These are phyloP conservation scores for Chaetomium sp. DNA, from an alignment of 2,329 filamentous ascomycete genomes.

Conservation along the genomic window DNA sequence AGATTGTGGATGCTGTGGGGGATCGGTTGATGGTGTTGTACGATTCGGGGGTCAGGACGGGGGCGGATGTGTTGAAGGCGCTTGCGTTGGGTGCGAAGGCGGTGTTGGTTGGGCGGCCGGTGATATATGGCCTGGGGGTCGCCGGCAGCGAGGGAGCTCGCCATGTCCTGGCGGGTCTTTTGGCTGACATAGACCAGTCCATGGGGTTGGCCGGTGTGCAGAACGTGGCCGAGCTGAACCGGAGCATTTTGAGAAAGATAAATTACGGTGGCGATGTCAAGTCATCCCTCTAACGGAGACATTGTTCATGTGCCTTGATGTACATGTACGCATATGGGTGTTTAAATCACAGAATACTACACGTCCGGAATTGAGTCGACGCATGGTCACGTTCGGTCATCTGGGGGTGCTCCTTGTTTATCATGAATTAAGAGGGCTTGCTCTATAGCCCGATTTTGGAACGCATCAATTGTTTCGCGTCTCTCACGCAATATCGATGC, in stretches of 20 bases:
- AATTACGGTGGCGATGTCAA: constrained; percentile 27
- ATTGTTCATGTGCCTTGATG: not conserved
- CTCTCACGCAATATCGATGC: constrained; percentile 59
- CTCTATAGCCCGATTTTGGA: not conserved
- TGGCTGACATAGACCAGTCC: constrained; percentile 57
- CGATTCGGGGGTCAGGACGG: constrained; percentile 59
- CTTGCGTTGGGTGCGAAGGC: constrained; percentile 57
- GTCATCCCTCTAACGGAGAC: constrained; percentile 14
- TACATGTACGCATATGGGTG: not conserved
- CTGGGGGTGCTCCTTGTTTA: too few species aligned
- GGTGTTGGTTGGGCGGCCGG: constrained; percentile 59
- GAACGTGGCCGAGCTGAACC: constrained; percentile 44
- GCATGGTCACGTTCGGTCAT: not conserved
- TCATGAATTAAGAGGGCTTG: not conserved
- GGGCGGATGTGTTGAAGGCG: constrained; percentile 61
- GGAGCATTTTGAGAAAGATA: constrained; percentile 39
- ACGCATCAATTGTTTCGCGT: not conserved
- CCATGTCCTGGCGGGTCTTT: constrained; percentile 51
- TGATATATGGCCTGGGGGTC: constrained; percentile 59
- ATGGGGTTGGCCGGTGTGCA: constrained; percentile 58
- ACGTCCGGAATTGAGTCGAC: not conserved
- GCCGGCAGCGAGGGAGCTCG: constrained; percentile 58
- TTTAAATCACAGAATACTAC: not conserved
- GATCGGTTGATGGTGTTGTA: constrained; percentile 61
- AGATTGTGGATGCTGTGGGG: constrained; percentile 64